A percentile compares a stretch with the other conserved stretches of the same genome.
Conservation (phyloP, 2,329 filamentous ascomycete genomes). For the Calonectria pauciramosa region DNA sequence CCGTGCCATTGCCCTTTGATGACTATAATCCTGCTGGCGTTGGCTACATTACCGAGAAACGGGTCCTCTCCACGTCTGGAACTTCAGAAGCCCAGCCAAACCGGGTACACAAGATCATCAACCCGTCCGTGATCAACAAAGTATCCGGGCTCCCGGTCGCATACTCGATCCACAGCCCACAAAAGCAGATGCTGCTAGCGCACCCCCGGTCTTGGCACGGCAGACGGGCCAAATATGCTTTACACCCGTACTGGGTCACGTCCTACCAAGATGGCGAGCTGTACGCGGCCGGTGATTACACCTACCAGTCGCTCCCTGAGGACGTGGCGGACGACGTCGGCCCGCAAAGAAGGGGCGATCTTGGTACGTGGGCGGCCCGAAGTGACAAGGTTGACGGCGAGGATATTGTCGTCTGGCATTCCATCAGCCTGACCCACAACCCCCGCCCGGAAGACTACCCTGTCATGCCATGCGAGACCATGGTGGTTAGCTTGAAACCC, state of each 20-base stretch:
- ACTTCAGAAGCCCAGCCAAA: constrained; percentile 22
- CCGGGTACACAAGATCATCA: constrained; percentile 26
- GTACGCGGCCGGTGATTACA: constrained; percentile 27
- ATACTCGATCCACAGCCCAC: constrained; percentile 14
- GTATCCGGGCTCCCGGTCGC: constrained; percentile 9
- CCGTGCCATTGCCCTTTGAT: constrained; percentile 14
- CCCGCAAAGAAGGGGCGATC: background rate
- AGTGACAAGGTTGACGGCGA: constrained; percentile 20
- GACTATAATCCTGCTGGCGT: constrained; percentile 22
- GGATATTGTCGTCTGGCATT: constrained; percentile 27
- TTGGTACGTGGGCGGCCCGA: constrained; percentile 12
- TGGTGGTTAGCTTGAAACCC: constrained; percentile 22
- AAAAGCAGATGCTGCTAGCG: constrained; percentile 21
- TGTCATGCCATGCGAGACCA: constrained; percentile 25
- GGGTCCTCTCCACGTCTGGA: background rate
- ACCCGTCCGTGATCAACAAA: constrained; percentile 23
- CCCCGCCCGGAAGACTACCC: constrained; percentile 24
- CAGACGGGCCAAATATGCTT: constrained; percentile 15
- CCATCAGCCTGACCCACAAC: constrained; percentile 21
- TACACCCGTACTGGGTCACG: constrained; percentile 25
- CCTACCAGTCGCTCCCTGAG: constrained; percentile 24
- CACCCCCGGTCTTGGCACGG: constrained; percentile 21
- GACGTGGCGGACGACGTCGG: background rate
- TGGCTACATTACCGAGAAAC: constrained; percentile 20
- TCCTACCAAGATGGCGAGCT: constrained; percentile 18